phyloP scores from a whole-genome alignment of 495 filamentous ascomycete species.

The Cryomyces antarcticus region DNA sequence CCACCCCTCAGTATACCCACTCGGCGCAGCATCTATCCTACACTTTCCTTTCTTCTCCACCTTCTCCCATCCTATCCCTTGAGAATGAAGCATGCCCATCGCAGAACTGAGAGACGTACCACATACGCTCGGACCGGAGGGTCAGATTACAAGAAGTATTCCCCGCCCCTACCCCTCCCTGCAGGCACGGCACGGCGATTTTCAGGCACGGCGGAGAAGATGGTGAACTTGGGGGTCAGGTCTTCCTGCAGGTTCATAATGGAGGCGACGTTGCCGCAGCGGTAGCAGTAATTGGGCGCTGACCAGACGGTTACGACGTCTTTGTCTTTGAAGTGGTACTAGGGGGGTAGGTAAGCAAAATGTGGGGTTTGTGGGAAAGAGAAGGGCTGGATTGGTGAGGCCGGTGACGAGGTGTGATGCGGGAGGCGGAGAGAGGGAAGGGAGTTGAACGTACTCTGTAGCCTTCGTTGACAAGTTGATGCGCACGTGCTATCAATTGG shows the following conservation, averaged over 20 bases:
- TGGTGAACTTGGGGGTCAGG: constrained; percentile 71
- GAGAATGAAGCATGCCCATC: background rate
- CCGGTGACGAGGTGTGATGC: too few species aligned
- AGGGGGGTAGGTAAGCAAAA: background rate
- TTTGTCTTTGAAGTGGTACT: constrained; percentile 88
- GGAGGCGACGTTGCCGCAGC: constrained; percentile 89
- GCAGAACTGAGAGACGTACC: background rate
- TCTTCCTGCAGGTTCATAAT: constrained; percentile 87
- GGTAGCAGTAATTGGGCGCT: constrained; percentile 97
- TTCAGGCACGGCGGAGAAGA: constrained; percentile 87
- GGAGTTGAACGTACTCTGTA: constrained; percentile 48
- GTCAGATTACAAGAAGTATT: constrained; percentile 71
- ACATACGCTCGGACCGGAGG: too few species aligned
- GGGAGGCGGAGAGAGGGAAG: background rate
- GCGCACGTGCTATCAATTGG: constrained; percentile 82
- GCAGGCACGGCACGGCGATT: constrained; percentile 72
- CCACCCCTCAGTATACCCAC: too few species aligned
- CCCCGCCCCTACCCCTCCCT: constrained; percentile 59
- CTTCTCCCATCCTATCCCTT: background rate
- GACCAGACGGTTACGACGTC: constrained; percentile 99
- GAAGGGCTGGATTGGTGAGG: background rate
- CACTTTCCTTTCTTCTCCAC: too few species aligned
- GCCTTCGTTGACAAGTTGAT: constrained; percentile 94
- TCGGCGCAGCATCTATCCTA: too few species aligned
- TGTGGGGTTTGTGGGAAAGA: background rate